Base-by-base conservation (phyloP, 2,329 filamentous ascomycete genomes). In the Pyrenophora teres region DNA sequence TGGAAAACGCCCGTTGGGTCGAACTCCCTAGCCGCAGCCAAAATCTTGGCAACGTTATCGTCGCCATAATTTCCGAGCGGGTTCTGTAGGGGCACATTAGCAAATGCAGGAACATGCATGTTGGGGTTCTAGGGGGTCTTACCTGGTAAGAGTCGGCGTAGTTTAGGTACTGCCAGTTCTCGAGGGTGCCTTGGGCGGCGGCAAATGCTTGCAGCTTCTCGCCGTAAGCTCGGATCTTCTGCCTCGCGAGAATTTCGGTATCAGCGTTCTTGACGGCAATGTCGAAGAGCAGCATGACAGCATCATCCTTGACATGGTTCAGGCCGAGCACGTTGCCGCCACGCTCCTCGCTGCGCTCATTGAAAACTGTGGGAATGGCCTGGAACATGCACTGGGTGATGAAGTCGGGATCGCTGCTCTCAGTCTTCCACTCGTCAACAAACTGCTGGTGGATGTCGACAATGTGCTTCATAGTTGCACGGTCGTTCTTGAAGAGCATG, bases 1-100 rank as follows among this genome's bases (percentile, higher is more conserved):
- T 78, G 75, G 49, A 76, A 78, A 4, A 79, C 60, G 2, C 64
- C 59, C 1, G 57, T 47, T 0, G 76, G 74, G 50, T 80, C 77
- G 48, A 76, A 78, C 48, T 69, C 70, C 16, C 42, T 52, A 0
- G 69, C 67, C 3, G 76, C 67, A 2, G 60, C 56, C 37, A 60
- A 56, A 42, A 79, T 63, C 32, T 63, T 67, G 19, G 60, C 54
- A 18, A 71, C 59, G 44, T 75, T 80, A 3, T 57, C 59, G 15
- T 57, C 30, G 1, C 77, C 77, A 54, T 79, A 80, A 19, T 72
- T 68, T 15, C 60, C 55, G 32, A 80, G 60, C 3, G 74, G 68
- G 56, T 77, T 69, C 62, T 62, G 12, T 18, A 7, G 13, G 76
- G 72, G 1, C 15, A 4, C 23, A 41, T 59, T 12, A 59, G 46